Percentiles rank a stretch among this genome's conserved stretches.
These are phyloP conservation scores for Thermochaetoides thermophila DNA, from an alignment of 495 filamentous ascomycete species.

Conservation along the genomic window DNA sequence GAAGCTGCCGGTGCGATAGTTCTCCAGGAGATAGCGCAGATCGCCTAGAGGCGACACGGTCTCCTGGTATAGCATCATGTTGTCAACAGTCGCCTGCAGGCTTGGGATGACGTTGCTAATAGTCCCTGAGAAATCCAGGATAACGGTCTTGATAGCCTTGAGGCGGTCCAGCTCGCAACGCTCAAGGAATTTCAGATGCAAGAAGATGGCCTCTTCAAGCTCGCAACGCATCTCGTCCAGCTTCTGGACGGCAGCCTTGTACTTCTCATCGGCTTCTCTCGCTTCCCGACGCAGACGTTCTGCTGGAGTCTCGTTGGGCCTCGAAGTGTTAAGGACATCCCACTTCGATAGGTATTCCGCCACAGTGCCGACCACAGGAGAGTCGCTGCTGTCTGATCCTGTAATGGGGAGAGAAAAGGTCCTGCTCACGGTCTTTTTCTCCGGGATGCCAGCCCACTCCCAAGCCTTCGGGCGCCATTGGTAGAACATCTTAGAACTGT, in stretches of 20 bases:
- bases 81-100: constrained; percentile 85
- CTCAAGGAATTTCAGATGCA: constrained; percentile 91
- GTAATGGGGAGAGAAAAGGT: constrained; percentile 45
- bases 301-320: constrained; percentile 71
- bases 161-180: constrained; percentile 91
- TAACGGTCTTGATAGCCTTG: constrained; percentile 94
- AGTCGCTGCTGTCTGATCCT: constrained; percentile 46
- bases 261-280: constrained; percentile 79
- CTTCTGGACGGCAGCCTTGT: constrained; percentile 71
- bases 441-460: constrained; percentile 69
- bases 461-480: constrained; percentile 93
- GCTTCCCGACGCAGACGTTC: constrained; percentile 83
- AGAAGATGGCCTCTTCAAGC: constrained; percentile 84
- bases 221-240: constrained; percentile 84
- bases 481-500: constrained; percentile 92
- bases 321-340: constrained; percentile 80
- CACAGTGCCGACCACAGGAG: constrained; percentile 60
- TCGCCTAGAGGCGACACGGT: constrained; percentile 88
- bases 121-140: constrained; percentile 93
- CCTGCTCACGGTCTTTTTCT: constrained; percentile 64
- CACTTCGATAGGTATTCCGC: constrained; percentile 78
- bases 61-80: constrained; percentile 98
- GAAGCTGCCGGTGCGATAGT: constrained; percentile 89
- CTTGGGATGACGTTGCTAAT: constrained; percentile 97
- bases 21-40: constrained; percentile 90